Conservation (phyloP, 129 eudicot species). For the Heracleum sosnowskyi region DNA sequence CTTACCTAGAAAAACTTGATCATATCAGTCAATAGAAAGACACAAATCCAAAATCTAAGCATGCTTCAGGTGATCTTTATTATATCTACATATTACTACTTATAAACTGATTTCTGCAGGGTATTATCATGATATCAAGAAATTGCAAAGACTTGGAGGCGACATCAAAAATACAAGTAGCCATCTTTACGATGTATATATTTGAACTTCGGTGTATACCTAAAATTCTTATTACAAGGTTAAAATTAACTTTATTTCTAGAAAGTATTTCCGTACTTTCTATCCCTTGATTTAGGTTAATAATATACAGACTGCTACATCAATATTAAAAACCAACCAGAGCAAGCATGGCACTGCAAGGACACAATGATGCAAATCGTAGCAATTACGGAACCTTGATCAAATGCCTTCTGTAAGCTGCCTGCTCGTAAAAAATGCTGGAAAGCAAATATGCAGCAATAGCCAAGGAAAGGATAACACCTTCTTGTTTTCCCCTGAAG, state of each 20-base stretch:
- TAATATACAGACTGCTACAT: neutral
- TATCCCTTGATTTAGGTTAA: neutral
- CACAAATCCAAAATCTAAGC: too few species aligned
- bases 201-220: neutral
- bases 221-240: neutral
- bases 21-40: too few species aligned
- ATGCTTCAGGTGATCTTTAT: neutral
- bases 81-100: neutral
- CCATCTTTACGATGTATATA: neutral
- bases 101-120: neutral
- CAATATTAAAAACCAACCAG: slow-evolving; percentile 30
- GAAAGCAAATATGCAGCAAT: slow-evolving; percentile 75
- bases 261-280: neutral
- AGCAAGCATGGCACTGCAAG: slow-evolving; percentile 69
- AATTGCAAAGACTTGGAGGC: neutral
- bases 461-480: slow-evolving; percentile 54
- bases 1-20: too few species aligned
- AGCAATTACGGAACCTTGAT: slow-evolving; percentile 78
- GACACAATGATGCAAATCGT: slow-evolving; percentile 64
- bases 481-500: slow-evolving; percentile 82
- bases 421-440: slow-evolving; percentile 79
- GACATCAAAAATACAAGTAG: neutral
- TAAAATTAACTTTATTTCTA: neutral
- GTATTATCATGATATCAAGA: neutral
- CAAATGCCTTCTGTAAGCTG: slow-evolving; percentile 60